Conservation (phyloP, 768 basidiomycete genomes). For the Sarcodon sp. region DNA sequence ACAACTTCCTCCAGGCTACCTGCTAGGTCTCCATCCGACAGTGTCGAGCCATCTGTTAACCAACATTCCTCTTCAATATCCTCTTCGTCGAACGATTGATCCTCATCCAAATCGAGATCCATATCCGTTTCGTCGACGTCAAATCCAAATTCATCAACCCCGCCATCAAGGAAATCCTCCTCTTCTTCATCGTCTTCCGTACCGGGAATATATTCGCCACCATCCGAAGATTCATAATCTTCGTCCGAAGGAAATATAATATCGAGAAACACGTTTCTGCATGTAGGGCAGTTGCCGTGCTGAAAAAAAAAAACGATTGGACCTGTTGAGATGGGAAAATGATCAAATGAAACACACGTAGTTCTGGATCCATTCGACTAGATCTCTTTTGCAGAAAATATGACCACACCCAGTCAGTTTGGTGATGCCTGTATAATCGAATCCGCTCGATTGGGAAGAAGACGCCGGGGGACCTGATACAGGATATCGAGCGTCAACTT, state of each 20-base stretch:
- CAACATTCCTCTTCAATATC: neutral
- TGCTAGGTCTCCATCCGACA: slow-evolving; percentile 1
- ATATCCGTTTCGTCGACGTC: slow-evolving; percentile 28
- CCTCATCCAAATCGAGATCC: slow-evolving; percentile 5
- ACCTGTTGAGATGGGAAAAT: neutral
- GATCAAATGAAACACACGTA: slow-evolving; percentile 25
- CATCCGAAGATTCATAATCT: slow-evolving; percentile 52
- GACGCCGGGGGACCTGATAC: slow-evolving; percentile 2
- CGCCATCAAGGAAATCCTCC: slow-evolving; percentile 20
- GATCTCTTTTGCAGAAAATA: slow-evolving; percentile 52
- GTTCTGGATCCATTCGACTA: slow-evolving; percentile 55
- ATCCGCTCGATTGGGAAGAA: slow-evolving; percentile 1
- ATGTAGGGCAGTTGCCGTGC: slow-evolving; percentile 66
- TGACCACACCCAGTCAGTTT: slow-evolving; percentile 50
- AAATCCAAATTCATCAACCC: slow-evolving; percentile 23
- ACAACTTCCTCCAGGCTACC: too few relatives aligned
- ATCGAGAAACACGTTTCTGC: slow-evolving; percentile 45
- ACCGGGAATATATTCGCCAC: slow-evolving; percentile 48
- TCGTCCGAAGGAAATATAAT: slow-evolving; percentile 35
- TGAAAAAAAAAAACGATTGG: slow-evolving; percentile 13
- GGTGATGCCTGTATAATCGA: slow-evolving; percentile 29
- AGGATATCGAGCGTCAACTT: neutral
- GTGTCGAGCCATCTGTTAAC: slow-evolving; percentile 7
- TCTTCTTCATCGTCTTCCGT: slow-evolving; percentile 40
- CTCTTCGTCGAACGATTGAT: neutral